Conservation (phyloP, 2,329 filamentous ascomycete genomes). For the Stagonosporopsis vannaccii region DNA sequence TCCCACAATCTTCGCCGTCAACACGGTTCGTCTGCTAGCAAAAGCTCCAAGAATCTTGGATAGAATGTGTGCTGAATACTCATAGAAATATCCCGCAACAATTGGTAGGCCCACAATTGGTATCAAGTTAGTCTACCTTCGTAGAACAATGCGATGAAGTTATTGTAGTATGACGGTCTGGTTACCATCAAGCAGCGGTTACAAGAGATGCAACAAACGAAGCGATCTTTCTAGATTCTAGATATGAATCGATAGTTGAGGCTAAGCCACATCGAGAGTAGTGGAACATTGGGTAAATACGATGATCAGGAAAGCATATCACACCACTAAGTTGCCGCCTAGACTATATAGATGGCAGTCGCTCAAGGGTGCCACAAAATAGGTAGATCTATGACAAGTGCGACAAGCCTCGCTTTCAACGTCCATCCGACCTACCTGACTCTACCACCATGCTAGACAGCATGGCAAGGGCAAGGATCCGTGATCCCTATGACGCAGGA, state of each 20-base stretch:
- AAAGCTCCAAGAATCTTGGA: too few species aligned
- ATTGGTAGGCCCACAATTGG: not conserved
- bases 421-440: not conserved
- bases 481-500: conserved; percentile 11
- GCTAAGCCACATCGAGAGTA: not conserved
- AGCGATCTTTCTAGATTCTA: not conserved
- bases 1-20: not conserved
- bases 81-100: not conserved
- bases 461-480: conserved; percentile 8
- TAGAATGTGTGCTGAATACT: not conserved
- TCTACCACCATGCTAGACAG: not conserved
- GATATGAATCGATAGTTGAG: not conserved
- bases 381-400: not conserved
- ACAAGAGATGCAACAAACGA: not conserved
- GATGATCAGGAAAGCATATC: not conserved
- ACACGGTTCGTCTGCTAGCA: too few species aligned
- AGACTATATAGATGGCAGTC: not conserved
- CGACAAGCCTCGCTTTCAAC: not conserved
- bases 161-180: too few species aligned
- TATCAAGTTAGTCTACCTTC: not conserved
- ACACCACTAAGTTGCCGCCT: not conserved
- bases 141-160: not conserved
- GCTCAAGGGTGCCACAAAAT: not conserved
- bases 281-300: not conserved
- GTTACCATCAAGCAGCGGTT: not conserved